phyloP scores from a whole-genome alignment of 306 rosid species.

The Prosopis cineraria region DNA sequence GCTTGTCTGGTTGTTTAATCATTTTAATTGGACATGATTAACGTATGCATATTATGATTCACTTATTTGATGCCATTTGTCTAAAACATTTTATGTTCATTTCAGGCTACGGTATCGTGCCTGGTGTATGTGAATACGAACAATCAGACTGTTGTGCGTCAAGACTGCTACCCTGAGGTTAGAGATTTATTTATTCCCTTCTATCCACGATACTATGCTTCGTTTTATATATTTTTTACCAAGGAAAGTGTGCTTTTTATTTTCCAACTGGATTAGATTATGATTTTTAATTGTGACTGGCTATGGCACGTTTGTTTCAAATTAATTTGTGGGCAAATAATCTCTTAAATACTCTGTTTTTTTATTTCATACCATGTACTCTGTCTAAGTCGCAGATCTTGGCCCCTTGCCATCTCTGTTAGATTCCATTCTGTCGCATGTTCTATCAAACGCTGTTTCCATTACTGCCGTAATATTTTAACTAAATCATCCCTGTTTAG shows the following conservation, averaged over 20 bases:
- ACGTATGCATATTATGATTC: background rate
- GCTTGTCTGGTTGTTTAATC: conserved; percentile 12
- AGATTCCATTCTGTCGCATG: conserved; percentile 13
- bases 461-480: background rate
- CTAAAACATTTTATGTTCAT: conserved; percentile 18
- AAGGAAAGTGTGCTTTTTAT: background rate
- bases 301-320: conserved; percentile 4
- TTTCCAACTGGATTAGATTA: background rate
- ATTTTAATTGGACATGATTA: background rate
- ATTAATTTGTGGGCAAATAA: background rate
- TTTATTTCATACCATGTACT: background rate
- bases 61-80: background rate
- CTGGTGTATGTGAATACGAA: conserved; percentile 60
- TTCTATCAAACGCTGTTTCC: background rate
- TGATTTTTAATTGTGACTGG: background rate
- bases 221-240: conserved; percentile 6
- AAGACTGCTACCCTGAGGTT: conserved; percentile 87
- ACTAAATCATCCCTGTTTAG: background rate
- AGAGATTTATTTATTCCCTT: conserved; percentile 31
- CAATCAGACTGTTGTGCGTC: conserved; percentile 61
- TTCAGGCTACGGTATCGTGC: conserved; percentile 78
- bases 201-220: background rate
- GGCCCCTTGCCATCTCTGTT: background rate
- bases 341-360: conserved; percentile 15
- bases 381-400: conserved; percentile 7